Percentiles rank a stretch among this genome's conserved stretches.
These are phyloP conservation scores for Smithsoniella earleae DNA, from an alignment of 163 green algal genomes.

Conservation along the genomic window DNA sequence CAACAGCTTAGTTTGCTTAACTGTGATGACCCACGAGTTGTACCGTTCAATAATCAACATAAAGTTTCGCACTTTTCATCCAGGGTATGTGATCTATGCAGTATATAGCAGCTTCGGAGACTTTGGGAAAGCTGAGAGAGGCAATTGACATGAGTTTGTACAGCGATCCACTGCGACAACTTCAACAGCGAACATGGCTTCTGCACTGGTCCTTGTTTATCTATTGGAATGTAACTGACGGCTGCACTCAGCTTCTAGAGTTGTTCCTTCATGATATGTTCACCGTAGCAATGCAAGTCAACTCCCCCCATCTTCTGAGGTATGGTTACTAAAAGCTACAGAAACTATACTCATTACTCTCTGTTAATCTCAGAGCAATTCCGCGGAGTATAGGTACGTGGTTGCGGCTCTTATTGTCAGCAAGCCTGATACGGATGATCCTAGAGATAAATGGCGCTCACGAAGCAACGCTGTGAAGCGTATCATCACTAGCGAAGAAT, in stretches of 20 bases:
- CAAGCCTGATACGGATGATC: slow-evolving; percentile 20
- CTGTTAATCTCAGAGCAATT: not conserved
- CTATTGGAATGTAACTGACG: slow-evolving; percentile 97
- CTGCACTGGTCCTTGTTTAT: slow-evolving; percentile 96
- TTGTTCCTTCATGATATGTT: slow-evolving; percentile 91
- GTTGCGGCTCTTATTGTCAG: slow-evolving; percentile 15
- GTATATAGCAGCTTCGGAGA: slow-evolving; percentile 82
- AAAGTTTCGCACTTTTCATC: not conserved
- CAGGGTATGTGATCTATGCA: slow-evolving; percentile 34
- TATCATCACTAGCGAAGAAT: slow-evolving; percentile 53
- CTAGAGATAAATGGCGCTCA: slow-evolving; percentile 8
- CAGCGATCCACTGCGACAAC: slow-evolving; percentile 68
- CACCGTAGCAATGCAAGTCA: slow-evolving; percentile 89
- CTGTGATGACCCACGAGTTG: not conserved
- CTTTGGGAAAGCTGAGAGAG: slow-evolving; percentile 86
- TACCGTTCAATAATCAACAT: not conserved
- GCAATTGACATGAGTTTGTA: slow-evolving; percentile 72
- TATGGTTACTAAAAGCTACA: slow-evolving; percentile 47
- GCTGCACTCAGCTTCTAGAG: slow-evolving; percentile 87
- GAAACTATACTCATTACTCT: not conserved
- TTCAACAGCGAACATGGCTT: slow-evolving; percentile 95
- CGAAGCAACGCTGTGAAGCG: slow-evolving; percentile 8
- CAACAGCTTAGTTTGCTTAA: not conserved
- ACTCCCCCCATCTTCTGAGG: slow-evolving; percentile 84
- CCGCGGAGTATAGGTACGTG: slow-evolving; percentile 4